phyloP scores from a whole-genome alignment of 2,329 filamentous ascomycete species.

The Colletotrichum spaethianum region DNA sequence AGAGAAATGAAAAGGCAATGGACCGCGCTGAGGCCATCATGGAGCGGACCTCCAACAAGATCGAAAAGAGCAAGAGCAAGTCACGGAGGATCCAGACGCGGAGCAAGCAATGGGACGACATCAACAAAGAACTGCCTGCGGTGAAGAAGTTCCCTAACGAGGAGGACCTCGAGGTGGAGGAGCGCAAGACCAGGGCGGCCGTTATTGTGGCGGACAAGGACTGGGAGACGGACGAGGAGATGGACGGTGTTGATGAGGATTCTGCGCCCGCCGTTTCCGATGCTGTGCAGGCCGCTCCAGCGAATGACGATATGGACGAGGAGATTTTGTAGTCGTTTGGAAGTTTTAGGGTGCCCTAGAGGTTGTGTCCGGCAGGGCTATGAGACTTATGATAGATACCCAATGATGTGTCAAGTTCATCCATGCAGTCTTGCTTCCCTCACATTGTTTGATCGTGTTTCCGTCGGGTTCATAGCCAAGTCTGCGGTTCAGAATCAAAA shows the following conservation, averaged over 20 bases:
- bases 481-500: background rate
- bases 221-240: conserved; percentile 54
- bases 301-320: conserved; percentile 39
- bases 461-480: background rate
- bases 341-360: conserved; percentile 13
- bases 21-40: conserved; percentile 73
- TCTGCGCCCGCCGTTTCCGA: background rate
- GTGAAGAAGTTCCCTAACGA: conserved; percentile 41
- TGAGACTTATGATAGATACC: conserved; percentile 42
- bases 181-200: conserved; percentile 38
- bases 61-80: conserved; percentile 67
- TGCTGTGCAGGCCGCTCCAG: background rate
- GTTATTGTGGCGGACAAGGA: conserved; percentile 43
- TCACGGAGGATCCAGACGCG: conserved; percentile 63
- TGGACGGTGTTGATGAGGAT: conserved; percentile 47
- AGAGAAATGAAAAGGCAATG: conserved; percentile 69
- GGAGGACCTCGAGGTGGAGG: conserved; percentile 45
- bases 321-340: conserved; percentile 37
- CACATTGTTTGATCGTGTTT: background rate
- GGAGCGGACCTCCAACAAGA: conserved; percentile 71
- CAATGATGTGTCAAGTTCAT: conserved; percentile 27
- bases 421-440: background rate
- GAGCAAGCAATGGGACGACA: conserved; percentile 70
- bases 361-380: conserved; percentile 32
- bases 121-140: conserved; percentile 59